phyloP scores from a whole-genome alignment of 352 stramenopile species.

The Globisporangium carolinianum region DNA sequence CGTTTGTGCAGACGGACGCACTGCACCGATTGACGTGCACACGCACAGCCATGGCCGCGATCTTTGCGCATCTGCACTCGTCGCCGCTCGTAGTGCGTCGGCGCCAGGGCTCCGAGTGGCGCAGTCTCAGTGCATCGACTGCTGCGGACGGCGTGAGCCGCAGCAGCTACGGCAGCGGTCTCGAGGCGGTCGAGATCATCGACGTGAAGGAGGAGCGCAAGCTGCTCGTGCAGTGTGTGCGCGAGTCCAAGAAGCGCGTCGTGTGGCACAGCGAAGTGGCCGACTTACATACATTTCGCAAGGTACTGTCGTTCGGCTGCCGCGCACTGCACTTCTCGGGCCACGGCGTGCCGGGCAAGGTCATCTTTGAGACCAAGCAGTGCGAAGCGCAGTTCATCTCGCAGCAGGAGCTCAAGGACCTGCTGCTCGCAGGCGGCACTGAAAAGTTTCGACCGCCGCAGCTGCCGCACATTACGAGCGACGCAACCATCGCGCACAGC shows the following conservation, averaged over 20 bases:
- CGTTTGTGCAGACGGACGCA: too few species aligned
- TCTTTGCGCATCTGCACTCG: constrained; percentile 83
- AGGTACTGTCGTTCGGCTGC: constrained; percentile 72
- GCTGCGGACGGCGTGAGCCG: too few species aligned
- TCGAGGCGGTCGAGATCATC: constrained; percentile 83
- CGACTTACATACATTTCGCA: constrained; percentile 75
- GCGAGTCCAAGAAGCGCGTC: constrained; percentile 54
- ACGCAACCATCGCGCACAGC: not conserved
- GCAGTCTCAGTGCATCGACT: constrained; percentile 32
- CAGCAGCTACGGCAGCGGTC: constrained; percentile 23
- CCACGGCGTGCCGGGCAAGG: constrained; percentile 63
- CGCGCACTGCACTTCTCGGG: constrained; percentile 75
- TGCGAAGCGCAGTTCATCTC: constrained; percentile 81
- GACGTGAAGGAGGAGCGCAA: constrained; percentile 73
- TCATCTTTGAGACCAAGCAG: constrained; percentile 79
- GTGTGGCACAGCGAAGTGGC: constrained; percentile 76
- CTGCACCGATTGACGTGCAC: not conserved
- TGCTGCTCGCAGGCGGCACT: constrained; percentile 59
- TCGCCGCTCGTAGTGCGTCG: constrained; percentile 74
- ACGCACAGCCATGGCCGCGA: constrained; percentile 14
- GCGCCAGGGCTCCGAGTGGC: constrained; percentile 48
- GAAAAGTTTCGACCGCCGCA: constrained; percentile 17
- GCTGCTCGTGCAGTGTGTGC: constrained; percentile 66
- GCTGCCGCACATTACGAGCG: constrained; percentile 6
- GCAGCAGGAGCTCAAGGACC: constrained; percentile 66